Evolutionary conservation across 169 alveolate genomes (phyloP).

Genomic region (Cryptosporidium sp.): DNA sequence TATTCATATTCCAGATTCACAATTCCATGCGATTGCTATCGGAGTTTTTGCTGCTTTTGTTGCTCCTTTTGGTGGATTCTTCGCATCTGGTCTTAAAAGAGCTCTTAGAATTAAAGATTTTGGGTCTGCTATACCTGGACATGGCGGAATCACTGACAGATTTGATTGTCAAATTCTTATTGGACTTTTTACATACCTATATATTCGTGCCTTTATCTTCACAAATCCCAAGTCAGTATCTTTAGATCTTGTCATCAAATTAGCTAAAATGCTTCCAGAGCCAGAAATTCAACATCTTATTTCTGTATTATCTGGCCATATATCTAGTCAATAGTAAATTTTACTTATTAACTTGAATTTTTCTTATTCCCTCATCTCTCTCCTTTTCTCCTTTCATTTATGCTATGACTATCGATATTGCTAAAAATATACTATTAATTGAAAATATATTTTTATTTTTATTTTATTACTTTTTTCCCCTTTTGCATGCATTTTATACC

Average conservation of each 20-base stretch:
- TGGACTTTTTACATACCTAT: constrained; percentile 89
- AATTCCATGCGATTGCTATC: constrained; percentile 92
- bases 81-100: constrained; percentile 99
- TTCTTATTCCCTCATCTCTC: too few relatives aligned
- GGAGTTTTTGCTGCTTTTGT: constrained; percentile 95
- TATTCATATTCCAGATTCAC: constrained; percentile 80
- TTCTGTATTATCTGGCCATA: constrained; percentile 27
- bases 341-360: neutral
- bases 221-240: constrained; percentile 71
- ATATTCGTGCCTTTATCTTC: constrained; percentile 77
- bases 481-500: neutral
- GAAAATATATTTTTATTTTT: neutral
- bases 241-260: constrained; percentile 40
- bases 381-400: neutral
- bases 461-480: neutral
- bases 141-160: constrained; percentile 99
- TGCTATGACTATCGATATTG: too few relatives aligned
- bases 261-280: constrained; percentile 67
- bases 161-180: constrained; percentile 97
- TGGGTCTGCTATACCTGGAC: constrained; percentile 99
- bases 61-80: constrained; percentile 99
- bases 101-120: constrained; percentile 98
- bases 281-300: constrained; percentile 60
- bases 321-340: neutral
- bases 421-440: neutral